These are phyloP conservation scores for Selaginella tamariscina DNA, from an alignment of 75 land plant genomes.

Conservation along the genomic window DNA sequence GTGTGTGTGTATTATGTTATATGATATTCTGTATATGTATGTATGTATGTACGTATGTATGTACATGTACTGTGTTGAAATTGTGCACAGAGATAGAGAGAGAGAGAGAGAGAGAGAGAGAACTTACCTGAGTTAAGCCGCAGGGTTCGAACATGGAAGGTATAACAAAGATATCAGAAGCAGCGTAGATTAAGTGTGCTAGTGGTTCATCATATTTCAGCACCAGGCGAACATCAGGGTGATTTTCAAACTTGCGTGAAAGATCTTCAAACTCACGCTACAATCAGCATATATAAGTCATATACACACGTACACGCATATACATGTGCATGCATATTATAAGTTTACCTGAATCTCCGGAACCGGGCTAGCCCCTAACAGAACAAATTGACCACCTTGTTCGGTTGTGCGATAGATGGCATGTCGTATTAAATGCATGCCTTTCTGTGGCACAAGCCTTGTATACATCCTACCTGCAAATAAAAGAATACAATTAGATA, in stretches of 20 bases:
- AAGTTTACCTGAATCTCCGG: conserved; percentile 70
- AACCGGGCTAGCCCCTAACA: conserved; percentile 85
- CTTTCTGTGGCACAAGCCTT: conserved; percentile 89
- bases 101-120: neutral
- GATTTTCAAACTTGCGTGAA: conserved; percentile 53
- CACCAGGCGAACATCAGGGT: conserved; percentile 58
- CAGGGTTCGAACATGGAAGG: conserved; percentile 98
- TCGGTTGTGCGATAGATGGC: conserved; percentile 82
- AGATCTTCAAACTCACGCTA: conserved; percentile 90
- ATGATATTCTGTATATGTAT: too few relatives aligned
- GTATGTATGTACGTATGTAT: too few relatives aligned
- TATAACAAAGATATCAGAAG: conserved; percentile 88
- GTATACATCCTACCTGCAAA: conserved; percentile 87
- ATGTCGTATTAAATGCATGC: conserved; percentile 88
- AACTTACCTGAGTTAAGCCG: conserved; percentile 85
- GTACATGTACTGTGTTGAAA: too few relatives aligned
- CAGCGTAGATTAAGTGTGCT: conserved; percentile 78
- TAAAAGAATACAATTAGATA: neutral
- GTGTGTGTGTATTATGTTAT: too few relatives aligned
- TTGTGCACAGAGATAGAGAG: too few relatives aligned
- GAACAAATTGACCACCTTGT: conserved; percentile 84
- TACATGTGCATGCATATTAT: neutral
- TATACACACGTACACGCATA: neutral
- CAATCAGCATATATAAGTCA: conserved; percentile 16
- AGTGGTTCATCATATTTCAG: conserved; percentile 87